Evolutionary conservation across 208 protist genomes (phyloP).

Genomic region (Trypanosoma theileri): DNA sequence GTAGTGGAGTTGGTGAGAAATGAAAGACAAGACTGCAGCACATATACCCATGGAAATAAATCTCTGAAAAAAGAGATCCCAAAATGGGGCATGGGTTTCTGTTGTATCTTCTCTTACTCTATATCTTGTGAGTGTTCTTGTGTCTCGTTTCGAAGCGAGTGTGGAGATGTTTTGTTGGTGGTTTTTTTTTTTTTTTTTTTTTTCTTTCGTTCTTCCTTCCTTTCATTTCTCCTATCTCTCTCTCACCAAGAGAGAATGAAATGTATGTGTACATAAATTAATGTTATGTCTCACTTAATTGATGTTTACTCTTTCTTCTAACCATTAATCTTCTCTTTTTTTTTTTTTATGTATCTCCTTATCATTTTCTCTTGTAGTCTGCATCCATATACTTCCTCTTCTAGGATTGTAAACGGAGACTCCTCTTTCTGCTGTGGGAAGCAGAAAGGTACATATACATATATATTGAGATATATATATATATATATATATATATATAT

Average conservation of each 20-base stretch:
- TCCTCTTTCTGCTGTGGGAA: not conserved
- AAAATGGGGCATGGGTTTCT: too few species aligned
- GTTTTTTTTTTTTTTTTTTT: slow-evolving; percentile 11
- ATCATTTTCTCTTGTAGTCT: not conserved
- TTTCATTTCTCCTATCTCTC: not conserved
- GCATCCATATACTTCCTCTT: not conserved
- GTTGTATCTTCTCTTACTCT: not conserved
- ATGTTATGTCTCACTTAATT: not conserved
- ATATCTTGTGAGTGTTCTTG: not conserved
- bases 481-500: too few species aligned
- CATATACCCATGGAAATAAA: too few species aligned
- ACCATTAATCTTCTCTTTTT: not conserved
- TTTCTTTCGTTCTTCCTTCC: not conserved
- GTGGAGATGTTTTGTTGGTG: not conserved
- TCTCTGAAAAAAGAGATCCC: too few species aligned
- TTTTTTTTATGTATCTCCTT: not conserved
- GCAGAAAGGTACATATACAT: not conserved
- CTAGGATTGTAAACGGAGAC: too few species aligned
- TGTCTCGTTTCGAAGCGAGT: too few species aligned
- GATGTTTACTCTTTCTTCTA: not conserved
- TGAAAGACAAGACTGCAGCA: too few species aligned
- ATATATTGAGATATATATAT: too few species aligned
- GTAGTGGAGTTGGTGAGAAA: too few species aligned
- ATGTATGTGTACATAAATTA: too few species aligned
- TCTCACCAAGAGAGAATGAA: too few species aligned